Percentiles rank a stretch among this genome's conserved stretches.
Evolutionary conservation across 179 eudicot genomes (phyloP).

Genomic region (Silene coronaria): DNA sequence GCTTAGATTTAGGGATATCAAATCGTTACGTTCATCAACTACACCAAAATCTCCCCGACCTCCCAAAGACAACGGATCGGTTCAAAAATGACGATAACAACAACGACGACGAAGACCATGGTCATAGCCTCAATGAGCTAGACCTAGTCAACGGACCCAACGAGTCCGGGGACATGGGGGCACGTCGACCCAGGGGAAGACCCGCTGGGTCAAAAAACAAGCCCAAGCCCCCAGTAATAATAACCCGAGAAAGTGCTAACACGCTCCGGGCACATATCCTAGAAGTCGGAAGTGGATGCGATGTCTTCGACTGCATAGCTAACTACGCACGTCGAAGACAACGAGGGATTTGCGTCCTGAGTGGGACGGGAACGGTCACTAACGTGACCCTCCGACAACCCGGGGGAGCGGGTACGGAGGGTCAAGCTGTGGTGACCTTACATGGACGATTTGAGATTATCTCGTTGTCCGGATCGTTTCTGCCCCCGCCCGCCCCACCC

Average conservation of each 20-base stretch:
- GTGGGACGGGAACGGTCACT: slow-evolving; percentile 62
- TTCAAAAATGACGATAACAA: slow-evolving; percentile 27
- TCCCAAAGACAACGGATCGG: slow-evolving; percentile 25
- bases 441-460: slow-evolving; percentile 73
- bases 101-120: slow-evolving; percentile 23
- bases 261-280: slow-evolving; percentile 79
- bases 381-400: slow-evolving; percentile 77
- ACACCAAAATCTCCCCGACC: slow-evolving; percentile 35
- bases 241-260: slow-evolving; percentile 74
- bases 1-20: slow-evolving; percentile 58
- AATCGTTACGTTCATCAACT: slow-evolving; percentile 45
- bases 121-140: slow-evolving; percentile 16
- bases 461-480: slow-evolving; percentile 59
- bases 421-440: slow-evolving; percentile 44
- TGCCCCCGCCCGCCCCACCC: slow-evolving; percentile 84
- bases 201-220: slow-evolving; percentile 77
- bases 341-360: slow-evolving; percentile 66
- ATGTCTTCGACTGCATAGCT: slow-evolving; percentile 60
- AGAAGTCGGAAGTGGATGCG: slow-evolving; percentile 55
- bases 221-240: slow-evolving; percentile 67
- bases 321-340: slow-evolving; percentile 61
- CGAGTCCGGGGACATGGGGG: slow-evolving; percentile 33
- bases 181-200: slow-evolving; percentile 62
- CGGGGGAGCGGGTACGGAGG: slow-evolving; percentile 28
- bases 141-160: slow-evolving; percentile 27